Base-by-base conservation (phyloP, 495 filamentous ascomycete species). In the Penicillium robsamsonii region DNA sequence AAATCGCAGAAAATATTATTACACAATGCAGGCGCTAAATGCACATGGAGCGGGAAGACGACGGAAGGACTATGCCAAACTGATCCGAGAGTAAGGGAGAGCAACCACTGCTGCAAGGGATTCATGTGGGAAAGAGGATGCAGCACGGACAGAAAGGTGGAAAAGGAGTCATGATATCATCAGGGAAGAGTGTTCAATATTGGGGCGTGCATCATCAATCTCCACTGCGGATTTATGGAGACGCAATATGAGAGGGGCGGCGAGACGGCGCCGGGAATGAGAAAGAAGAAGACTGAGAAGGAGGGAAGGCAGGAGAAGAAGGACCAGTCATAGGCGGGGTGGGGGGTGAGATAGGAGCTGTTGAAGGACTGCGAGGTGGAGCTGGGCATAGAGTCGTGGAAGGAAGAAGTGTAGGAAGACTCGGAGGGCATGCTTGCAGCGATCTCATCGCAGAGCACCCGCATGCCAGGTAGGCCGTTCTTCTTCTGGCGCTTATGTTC, bases 361-460 rank as follows among this genome's bases (percentile, higher is more conserved):
- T 66, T 46, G 50, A 70, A 74, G 31, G 64, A 64, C 44, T 74
- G 71, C 4, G 65, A 73, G 18, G 65, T 66, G 17, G 64, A 59
- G 30, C 64, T 70, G 30, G 60, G 62, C 33, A 67, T 55, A 35
- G 48, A 18, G 20, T 74, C 72, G 30, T 68, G 53, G 27, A 65
- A 54, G n/a, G 41, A 2, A 43, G 66, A 5, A 56, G 58, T 37
- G n/a, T 59, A 57, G 6, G 47, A 43, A 27, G 53, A 33, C 9
- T 72, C 69, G 5, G 69, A 59, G 37, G 51, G 53, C 20, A 48
- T 60, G 43, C 45, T 57, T 18, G 66, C 59, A n/a, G 54, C 67
- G 57, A 77, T 70, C 53, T 72, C 70, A 42, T 73, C 69, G 42
- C 74, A 78, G 55, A 78, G 66, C 3, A 71, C 75, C 3, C 70